Evolutionary conservation across 2,329 filamentous ascomycete species (phyloP).

Genomic region (Beauveria rudraprayagi): DNA sequence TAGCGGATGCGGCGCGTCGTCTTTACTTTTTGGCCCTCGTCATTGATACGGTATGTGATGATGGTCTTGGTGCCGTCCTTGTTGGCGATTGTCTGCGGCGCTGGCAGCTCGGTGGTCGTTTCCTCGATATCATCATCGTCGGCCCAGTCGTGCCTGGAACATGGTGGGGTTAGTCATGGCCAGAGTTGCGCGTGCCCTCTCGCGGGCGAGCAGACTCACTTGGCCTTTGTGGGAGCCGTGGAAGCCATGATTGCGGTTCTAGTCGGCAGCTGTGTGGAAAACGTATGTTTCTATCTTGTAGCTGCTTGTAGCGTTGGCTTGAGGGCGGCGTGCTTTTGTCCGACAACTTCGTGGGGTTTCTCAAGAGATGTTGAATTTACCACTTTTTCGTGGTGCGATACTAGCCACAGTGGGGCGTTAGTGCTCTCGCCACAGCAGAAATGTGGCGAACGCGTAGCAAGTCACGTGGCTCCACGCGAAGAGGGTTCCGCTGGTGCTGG

Average conservation of each 20-base stretch:
- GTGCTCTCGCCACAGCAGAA: conserved; percentile 5
- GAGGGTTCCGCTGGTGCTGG: not conserved
- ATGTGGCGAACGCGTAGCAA: conserved; percentile 16
- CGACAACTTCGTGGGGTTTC: conserved; percentile 30
- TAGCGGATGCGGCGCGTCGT: conserved; percentile 92
- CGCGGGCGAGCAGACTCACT: conserved; percentile 23
- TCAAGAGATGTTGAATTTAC: conserved; percentile 29
- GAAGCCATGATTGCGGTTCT: conserved; percentile 28
- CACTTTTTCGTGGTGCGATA: conserved; percentile 34
- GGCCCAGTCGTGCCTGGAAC: conserved; percentile 72
- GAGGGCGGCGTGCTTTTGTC: conserved; percentile 16
- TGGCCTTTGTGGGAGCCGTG: conserved; percentile 32
- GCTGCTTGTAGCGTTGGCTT: conserved; percentile 15
- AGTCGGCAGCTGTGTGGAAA: conserved; percentile 11
- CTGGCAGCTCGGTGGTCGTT: conserved; percentile 61
- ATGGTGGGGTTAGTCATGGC: conserved; percentile 29
- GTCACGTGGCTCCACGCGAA: not conserved
- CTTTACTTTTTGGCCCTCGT: conserved; percentile 93
- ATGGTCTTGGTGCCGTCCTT: conserved; percentile 98
- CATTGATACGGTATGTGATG: conserved; percentile 82
- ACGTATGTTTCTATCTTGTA: conserved; percentile 1
- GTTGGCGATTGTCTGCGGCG: conserved; percentile 85
- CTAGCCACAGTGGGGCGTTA: conserved; percentile 25
- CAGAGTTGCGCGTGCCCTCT: conserved; percentile 4
- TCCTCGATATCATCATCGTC: conserved; percentile 89